Conservation (phyloP, 1,284 basidiomycete species). For the Apiotrichum akiyoshidainum region DNA sequence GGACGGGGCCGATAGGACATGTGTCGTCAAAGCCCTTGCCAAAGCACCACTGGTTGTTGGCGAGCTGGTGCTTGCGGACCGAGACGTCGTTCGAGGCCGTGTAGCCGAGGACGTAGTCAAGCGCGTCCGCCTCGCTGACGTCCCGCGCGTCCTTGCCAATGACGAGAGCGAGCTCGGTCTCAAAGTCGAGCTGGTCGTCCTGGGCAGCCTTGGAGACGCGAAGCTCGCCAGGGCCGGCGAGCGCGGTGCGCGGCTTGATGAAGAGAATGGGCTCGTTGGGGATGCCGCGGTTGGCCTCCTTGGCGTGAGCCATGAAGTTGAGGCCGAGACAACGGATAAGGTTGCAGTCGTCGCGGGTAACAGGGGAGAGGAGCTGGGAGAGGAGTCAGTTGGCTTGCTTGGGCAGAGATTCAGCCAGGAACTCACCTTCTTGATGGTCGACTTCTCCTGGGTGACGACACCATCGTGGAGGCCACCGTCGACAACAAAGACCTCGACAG, state of each 20-base stretch:
- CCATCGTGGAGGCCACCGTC: constrained; percentile 18
- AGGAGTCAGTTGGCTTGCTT: too few relatives aligned
- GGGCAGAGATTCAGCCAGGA: too few relatives aligned
- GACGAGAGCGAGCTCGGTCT: constrained; percentile 54
- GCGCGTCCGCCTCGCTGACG: constrained; percentile 52
- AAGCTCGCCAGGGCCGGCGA: constrained; percentile 50
- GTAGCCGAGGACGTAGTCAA: constrained; percentile 57
- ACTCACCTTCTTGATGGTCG: constrained; percentile 7
- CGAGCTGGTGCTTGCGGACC: constrained; percentile 37
- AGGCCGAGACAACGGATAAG: constrained; percentile 47
- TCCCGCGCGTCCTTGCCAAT: constrained; percentile 54
- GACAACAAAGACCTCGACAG: constrained; percentile 20
- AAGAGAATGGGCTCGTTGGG: constrained; percentile 43
- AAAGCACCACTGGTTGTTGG: constrained; percentile 50
- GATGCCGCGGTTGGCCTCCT: constrained; percentile 34
- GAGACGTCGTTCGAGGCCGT: constrained; percentile 57
- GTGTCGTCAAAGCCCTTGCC: constrained; percentile 50
- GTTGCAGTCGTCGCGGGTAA: constrained; percentile 35
- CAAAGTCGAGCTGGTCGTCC: constrained; percentile 54
- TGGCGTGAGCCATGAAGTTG: constrained; percentile 36
- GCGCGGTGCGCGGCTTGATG: constrained; percentile 53
- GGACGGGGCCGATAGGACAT: constrained; percentile 50
- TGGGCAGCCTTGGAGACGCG: constrained; percentile 51
- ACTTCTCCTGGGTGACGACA: constrained; percentile 5
- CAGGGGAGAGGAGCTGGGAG: constrained; percentile 23